A percentile compares a stretch with the other conserved stretches of the same genome.
phyloP scores from a whole-genome alignment of 495 filamentous ascomycete species.

The Podospora anserina region DNA sequence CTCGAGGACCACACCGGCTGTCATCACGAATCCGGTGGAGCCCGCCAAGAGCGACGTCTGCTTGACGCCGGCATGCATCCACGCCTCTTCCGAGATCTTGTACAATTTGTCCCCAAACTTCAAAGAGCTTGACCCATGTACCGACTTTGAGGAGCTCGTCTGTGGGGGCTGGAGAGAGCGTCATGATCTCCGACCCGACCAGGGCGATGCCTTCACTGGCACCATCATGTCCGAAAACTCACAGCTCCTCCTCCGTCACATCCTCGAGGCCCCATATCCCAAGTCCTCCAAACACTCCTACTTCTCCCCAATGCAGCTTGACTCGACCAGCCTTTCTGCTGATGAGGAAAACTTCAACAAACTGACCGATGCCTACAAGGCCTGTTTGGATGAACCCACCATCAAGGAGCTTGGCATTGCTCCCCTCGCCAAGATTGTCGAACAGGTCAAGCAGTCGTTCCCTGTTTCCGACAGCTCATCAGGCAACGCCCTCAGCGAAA shows the following conservation, averaged over 20 bases:
- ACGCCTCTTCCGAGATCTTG: conserved; percentile 65
- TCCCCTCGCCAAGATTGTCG: conserved; percentile 52
- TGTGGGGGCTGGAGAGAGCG: conserved; percentile 58
- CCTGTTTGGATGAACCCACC: conserved; percentile 59
- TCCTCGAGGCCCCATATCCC: conserved; percentile 59
- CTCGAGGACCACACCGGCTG: background rate
- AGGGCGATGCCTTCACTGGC: conserved; percentile 59
- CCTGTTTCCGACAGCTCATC: background rate
- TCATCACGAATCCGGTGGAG: background rate
- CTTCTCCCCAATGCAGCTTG: conserved; percentile 44
- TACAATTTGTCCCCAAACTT: conserved; percentile 55
- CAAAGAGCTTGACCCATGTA: conserved; percentile 63
- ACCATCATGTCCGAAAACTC: conserved; percentile 61
- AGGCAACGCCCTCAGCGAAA: conserved; percentile 23
- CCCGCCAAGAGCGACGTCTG: conserved; percentile 35
- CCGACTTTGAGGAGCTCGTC: conserved; percentile 63
- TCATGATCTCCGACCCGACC: conserved; percentile 55
- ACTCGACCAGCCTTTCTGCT: conserved; percentile 17
- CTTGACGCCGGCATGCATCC: conserved; percentile 62
- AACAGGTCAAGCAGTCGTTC: conserved; percentile 5
- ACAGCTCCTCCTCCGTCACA: conserved; percentile 59
- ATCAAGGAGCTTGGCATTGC: conserved; percentile 53
- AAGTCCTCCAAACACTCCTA: conserved; percentile 45
- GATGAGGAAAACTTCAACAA: conserved; percentile 66
- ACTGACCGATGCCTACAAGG: conserved; percentile 59